Base-by-base conservation (phyloP, 805 yeast species). In the Saccharomycopsis vini region DNA sequence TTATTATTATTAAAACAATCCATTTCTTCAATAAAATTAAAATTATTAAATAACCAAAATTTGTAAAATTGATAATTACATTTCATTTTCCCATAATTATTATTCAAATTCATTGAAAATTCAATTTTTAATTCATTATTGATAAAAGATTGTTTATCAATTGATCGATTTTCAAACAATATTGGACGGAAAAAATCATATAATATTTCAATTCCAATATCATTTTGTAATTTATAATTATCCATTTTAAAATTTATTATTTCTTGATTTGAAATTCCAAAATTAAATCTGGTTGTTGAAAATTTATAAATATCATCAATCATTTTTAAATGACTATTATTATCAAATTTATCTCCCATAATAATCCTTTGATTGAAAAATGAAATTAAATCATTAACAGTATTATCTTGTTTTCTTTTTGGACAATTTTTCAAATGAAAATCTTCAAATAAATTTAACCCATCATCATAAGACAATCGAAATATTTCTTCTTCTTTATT, bases 1-100 rank as follows among this genome's bases (percentile, higher is more conserved):
- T n/a, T n/a, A n/a, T n/a, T n/a, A 21, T 5, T 10, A 15, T 23
- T 24, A 18, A 16, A 20, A 4, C 16, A 9, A 13, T 39, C 15
- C 5, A 39, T 4, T 16, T 39, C 36, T 13, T 37, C 42, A 9
- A 20, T 22, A 32, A 43, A 43, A 23, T 43, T 43, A n/a, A 43
- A 37, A 29, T 43, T 43, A 20, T 43, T 43, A 37, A 43, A 43
- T 16, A 43, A 26, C 45, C 45, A 43, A 15, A 43, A 30, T 23
- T 43, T 43, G 19, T 43, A 16, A 21, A 43, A 37, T 20, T 37
- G 41, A 13, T 13, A 31, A 26, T 23, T 36, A 31, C 41, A 43
- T 4, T 7, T 5, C 37, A 43, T 4, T 16, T 36, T 43, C 4
- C 45, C 45, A 5, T 23, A 28, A 24, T 33, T 31, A 34, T 21